Evolutionary conservation across 441 rosid species (phyloP), one percentile per base, ranked within the genome.

Genomic region (Geranium incanum): DNA sequence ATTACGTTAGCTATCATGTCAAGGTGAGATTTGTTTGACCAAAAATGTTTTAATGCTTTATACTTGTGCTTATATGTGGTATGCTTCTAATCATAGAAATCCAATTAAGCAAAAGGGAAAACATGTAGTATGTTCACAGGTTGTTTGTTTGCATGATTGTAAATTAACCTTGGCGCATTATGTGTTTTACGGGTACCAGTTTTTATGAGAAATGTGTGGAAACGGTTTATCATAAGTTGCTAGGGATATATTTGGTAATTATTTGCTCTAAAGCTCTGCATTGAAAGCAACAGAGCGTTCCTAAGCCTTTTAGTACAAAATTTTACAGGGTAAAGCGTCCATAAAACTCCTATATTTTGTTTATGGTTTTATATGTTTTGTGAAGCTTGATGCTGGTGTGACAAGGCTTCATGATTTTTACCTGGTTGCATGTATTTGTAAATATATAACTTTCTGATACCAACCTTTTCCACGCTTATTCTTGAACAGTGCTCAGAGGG

Each of bases 1-100:
- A 96, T 60, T 92, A 92, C 76, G 99, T 92, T 77, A 92, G 89
- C 76, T 92, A 95, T 81, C 98, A 95, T 70, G 91, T 92, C 72
- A 92, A 95, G 92, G 98, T 95, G 62, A 75, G 68, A 73, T 72
- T 77, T 60, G 13, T 48, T 45, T 36, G 33, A 39, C 12, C 19
- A 15, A 63, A 11, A 55, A 4, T n/a, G 13, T 19, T 6, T 41
- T 41, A 41, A 6, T 41, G 11, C 9, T 66, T 41, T 0, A 55
- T n/a, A 13, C 57, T 11, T 48, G 16, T 48, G 13, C 57, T n/a
- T 15, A 55, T 15, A 15, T n/a, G 60, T 15, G n/a, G 23, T 15
- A 7, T 55, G 62, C 19, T 3, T 21, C 7, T 55, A n/a, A 55
- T 5, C 62, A 55, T 55, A 15, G 6, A 55, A 55, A 13, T 55